Percentiles rank a stretch among this genome's conserved stretches.
Conservation (phyloP, 768 basidiomycete genomes). For the Sarcodon aspratus region DNA sequence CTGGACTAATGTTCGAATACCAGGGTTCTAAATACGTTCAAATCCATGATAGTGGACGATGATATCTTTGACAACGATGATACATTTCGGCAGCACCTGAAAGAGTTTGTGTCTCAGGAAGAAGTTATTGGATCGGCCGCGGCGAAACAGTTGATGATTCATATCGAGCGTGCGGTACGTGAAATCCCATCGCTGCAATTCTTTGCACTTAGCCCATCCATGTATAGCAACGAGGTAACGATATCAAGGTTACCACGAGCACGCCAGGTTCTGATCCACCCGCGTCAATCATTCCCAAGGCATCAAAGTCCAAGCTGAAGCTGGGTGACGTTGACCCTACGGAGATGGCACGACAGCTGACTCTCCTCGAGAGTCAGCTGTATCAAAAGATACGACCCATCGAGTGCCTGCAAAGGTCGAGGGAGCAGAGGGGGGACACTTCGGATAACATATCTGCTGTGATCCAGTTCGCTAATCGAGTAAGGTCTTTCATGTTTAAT, state of each 20-base stretch:
- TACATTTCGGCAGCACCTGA: conserved; percentile 68
- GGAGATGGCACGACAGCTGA: conserved; percentile 88
- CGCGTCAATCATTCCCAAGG: conserved; percentile 62
- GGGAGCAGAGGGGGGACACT: conserved; percentile 59
- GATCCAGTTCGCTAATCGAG: conserved; percentile 82
- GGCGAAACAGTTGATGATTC: conserved; percentile 60
- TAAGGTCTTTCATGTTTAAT: conserved; percentile 19
- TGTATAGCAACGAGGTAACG: conserved; percentile 35
- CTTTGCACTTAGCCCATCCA: background rate
- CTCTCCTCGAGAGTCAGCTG: conserved; percentile 77
- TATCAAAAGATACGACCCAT: conserved; percentile 84
- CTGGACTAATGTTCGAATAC: background rate
- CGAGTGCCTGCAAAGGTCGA: conserved; percentile 81
- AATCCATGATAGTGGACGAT: conserved; percentile 78
- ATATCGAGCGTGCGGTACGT: conserved; percentile 76
- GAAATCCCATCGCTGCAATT: conserved; percentile 1
- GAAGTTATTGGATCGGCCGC: conserved; percentile 55
- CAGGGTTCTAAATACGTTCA: conserved; percentile 86
- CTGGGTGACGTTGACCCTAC: conserved; percentile 79
- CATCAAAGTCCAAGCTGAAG: conserved; percentile 44
- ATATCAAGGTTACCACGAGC: conserved; percentile 43
- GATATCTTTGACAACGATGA: conserved; percentile 84
- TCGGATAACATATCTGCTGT: conserved; percentile 79
- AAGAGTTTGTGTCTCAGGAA: conserved; percentile 61
- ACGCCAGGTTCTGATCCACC: conserved; percentile 55